These are phyloP conservation scores for Backusella luteola DNA, from an alignment of 192 early-diverging fungal species.

Conservation along the genomic window DNA sequence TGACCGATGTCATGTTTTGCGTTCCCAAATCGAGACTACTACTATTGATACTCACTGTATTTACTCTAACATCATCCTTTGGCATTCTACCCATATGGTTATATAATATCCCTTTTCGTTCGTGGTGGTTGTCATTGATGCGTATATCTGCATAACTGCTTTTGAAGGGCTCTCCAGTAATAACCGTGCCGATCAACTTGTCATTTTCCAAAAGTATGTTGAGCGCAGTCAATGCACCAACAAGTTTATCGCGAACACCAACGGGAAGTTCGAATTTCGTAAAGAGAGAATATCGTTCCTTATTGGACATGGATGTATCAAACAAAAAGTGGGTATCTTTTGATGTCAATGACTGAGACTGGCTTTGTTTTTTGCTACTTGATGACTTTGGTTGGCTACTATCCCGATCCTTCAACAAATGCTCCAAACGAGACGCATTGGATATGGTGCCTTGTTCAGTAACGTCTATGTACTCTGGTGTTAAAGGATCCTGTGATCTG, in stretches of 20 bases:
- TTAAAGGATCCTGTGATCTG: background rate
- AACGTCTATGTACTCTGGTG: conserved; percentile 22
- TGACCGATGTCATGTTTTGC: background rate
- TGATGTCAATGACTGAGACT: background rate
- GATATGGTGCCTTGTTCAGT: conserved; percentile 14
- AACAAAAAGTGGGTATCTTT: background rate
- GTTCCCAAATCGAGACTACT: background rate
- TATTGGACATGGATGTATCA: background rate
- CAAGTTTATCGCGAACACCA: background rate
- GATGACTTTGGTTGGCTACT: background rate
- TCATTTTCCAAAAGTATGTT: conserved; percentile 25
- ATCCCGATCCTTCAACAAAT: background rate
- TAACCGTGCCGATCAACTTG: background rate
- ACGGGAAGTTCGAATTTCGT: conserved; percentile 12
- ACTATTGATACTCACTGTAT: background rate
- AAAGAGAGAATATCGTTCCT: background rate
- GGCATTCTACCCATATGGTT: background rate
- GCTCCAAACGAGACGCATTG: conserved; percentile 19
- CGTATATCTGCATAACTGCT: conserved; percentile 4
- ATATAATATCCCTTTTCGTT: background rate
- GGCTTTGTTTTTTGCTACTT: background rate
- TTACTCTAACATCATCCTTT: background rate
- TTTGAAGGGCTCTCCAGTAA: background rate
- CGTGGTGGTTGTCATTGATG: background rate
- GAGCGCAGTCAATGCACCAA: conserved; percentile 17